Evolutionary conservation across 306 rosid species (phyloP).

Genomic region (Datisca glomerata): DNA sequence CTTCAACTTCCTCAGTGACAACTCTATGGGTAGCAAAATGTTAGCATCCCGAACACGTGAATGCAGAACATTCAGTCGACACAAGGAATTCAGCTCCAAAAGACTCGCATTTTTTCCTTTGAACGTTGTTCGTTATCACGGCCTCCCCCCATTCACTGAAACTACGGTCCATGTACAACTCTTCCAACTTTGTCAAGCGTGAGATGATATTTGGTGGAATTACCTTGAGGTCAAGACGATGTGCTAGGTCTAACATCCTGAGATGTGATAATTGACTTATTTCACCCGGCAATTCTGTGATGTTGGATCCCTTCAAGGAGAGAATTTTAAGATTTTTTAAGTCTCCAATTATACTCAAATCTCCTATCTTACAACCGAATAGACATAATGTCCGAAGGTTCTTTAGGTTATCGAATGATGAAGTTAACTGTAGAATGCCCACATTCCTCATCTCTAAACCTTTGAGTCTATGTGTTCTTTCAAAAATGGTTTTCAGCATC

Average conservation of each 20-base stretch:
- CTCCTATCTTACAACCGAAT: background rate
- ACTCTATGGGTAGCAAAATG: too few species aligned
- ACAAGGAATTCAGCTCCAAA: constrained; percentile 4
- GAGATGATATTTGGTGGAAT: constrained; percentile 6
- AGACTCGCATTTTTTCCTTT: constrained; percentile 1
- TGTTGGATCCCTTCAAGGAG: background rate
- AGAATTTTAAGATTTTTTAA: constrained; percentile 4
- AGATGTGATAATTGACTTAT: constrained; percentile 1
- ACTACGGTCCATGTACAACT: background rate
- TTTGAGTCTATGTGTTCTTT: constrained; percentile 2
- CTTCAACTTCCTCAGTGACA: too few species aligned
- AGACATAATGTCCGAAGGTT: constrained; percentile 8
- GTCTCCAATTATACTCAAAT: background rate
- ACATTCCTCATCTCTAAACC: background rate
- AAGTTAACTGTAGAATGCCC: background rate
- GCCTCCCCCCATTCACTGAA: constrained; percentile 1
- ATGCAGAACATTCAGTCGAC: too few species aligned
- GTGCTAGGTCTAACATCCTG: background rate
- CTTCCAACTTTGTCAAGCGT: constrained; percentile 3
- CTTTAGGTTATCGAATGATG: background rate
- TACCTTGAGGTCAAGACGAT: background rate
- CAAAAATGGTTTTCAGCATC: background rate
- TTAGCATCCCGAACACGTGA: too few species aligned
- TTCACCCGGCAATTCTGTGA: background rate
- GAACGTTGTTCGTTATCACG: background rate